These are phyloP conservation scores for Sergeia podlipaevii DNA, from an alignment of 208 protist species.

Conservation along the genomic window DNA sequence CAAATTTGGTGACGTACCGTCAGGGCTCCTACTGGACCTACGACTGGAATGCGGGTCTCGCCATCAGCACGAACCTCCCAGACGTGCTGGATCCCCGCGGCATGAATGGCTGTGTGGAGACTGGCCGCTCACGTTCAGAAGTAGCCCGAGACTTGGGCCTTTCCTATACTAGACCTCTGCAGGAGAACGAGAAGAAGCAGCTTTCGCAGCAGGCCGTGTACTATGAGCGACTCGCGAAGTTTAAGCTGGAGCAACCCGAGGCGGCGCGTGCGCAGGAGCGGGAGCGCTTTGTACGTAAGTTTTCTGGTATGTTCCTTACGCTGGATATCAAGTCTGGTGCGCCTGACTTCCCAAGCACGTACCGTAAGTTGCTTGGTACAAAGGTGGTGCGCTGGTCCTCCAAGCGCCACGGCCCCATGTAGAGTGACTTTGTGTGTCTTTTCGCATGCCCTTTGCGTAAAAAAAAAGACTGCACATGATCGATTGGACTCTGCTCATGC, in stretches of 20 bases:
- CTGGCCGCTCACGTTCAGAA: constrained; percentile 84
- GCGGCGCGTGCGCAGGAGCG: constrained; percentile 80
- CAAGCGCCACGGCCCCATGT: constrained; percentile 88
- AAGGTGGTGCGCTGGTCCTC: constrained; percentile 86
- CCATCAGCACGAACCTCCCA: constrained; percentile 79
- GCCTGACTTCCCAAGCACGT: constrained; percentile 87
- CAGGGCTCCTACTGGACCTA: constrained; percentile 87
- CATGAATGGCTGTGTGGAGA: constrained; percentile 90
- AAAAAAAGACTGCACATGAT: no score
- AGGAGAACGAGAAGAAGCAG: constrained; percentile 89
- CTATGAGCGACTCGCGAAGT: constrained; percentile 87
- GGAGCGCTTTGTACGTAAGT: constrained; percentile 85
- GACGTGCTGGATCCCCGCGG: constrained; percentile 87
- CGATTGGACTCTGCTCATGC: background rate
- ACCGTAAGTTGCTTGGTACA: constrained; percentile 79
- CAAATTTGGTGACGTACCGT: constrained; percentile 83
- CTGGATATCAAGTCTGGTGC: constrained; percentile 77
- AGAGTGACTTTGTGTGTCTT: constrained; percentile 6
- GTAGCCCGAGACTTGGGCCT: constrained; percentile 89
- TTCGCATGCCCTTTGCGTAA: background rate
- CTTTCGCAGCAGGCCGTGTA: constrained; percentile 85
- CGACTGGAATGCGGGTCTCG: constrained; percentile 87
- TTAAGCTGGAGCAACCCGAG: constrained; percentile 91
- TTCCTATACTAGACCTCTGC: constrained; percentile 84
- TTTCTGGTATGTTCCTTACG: constrained; percentile 90